A percentile compares a stretch with the other conserved stretches of the same genome.
Conservation (phyloP, 331 rosid genomes). For the Arachis monticola region DNA sequence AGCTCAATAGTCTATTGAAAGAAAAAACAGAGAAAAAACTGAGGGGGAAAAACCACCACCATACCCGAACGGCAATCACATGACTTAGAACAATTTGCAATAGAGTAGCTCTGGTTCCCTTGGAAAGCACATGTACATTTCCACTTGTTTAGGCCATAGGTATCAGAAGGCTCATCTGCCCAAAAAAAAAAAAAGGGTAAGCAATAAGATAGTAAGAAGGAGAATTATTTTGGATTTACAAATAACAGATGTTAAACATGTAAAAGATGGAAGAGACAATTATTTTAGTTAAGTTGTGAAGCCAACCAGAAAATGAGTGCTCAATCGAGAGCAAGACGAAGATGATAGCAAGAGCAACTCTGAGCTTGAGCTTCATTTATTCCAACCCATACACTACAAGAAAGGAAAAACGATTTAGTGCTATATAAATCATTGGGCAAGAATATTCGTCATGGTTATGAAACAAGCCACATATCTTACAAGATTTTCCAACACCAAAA, state of each 20-base stretch:
- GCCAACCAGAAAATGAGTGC: conserved; percentile 72
- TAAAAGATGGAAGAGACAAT: conserved; percentile 32
- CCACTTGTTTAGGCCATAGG: conserved; percentile 67
- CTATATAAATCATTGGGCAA: conserved; percentile 4
- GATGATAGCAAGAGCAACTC: conserved; percentile 54
- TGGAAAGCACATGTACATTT: conserved; percentile 71
- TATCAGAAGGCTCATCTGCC: conserved; percentile 62
- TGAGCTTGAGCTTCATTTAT: conserved; percentile 65
- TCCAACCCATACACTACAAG: conserved; percentile 50
- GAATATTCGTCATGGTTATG: conserved; percentile 22
- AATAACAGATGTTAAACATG: conserved; percentile 13
- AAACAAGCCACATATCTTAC: conserved; percentile 11
- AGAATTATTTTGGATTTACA: conserved; percentile 26
- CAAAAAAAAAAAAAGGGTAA: conserved; percentile 28
- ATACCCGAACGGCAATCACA: conserved; percentile 84
- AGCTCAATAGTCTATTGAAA: conserved; percentile 3
- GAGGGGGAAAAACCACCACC: not conserved
- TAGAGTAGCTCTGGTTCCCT: conserved; percentile 56
- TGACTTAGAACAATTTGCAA: conserved; percentile 82
- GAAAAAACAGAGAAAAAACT: not conserved
- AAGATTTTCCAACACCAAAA: conserved; percentile 16
- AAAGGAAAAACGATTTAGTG: conserved; percentile 32
- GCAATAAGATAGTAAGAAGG: conserved; percentile 7
- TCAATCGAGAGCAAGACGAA: conserved; percentile 66
- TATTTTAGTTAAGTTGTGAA: conserved; percentile 13